Evolutionary conservation across 352 stramenopile genomes (phyloP), one percentile per base, ranked within the genome.

Genomic region (Globisporangium apiculatum): DNA sequence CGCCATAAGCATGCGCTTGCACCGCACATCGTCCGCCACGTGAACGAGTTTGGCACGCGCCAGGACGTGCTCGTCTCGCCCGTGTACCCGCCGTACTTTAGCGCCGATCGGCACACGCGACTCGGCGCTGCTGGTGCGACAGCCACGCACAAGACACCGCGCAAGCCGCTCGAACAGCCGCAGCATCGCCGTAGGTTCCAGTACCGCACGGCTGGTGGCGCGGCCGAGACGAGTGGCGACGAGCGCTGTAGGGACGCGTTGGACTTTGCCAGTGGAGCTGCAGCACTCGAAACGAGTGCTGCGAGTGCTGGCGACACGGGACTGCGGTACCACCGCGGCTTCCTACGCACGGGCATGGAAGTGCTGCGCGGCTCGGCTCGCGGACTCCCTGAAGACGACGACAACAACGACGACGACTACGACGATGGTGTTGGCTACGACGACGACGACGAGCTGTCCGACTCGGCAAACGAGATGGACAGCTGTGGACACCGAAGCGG

Each of bases 61-160:
- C 77, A 90, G 45, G 68, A 79, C 51, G 68, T 90, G 11, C 69
- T 88, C 6, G 52, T 88, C 17, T 88, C 80, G 1, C 70, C 80
- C 1, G 64, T 73, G 7, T 79, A 76, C 14, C 70, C 80, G 10
- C 76, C 77, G 10, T 87, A 69, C 48, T 87, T 86, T 61, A 49
- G 48, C 36, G 53, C 24, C 24, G 24, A 31, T 31, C 24, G 24
- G 24, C 24, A 31, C 24, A 31, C 24, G 24, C 24, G 24, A 31
- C 24, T 31, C 24, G 24, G 24, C 24, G 2, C 1, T 31, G 24
- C 24, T 31, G 24, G 24, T 10, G 24, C 49, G 10, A 5, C 48
- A 6, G 18, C 15, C 12, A 10, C 53, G 5, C 9, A 38, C 5
- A 57, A 47, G 53, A 45, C 53, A 3, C 43, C 56, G 11, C 45